Evolutionary conservation across 129 eudicot species (phyloP).

Genomic region (Erigeron canadensis): DNA sequence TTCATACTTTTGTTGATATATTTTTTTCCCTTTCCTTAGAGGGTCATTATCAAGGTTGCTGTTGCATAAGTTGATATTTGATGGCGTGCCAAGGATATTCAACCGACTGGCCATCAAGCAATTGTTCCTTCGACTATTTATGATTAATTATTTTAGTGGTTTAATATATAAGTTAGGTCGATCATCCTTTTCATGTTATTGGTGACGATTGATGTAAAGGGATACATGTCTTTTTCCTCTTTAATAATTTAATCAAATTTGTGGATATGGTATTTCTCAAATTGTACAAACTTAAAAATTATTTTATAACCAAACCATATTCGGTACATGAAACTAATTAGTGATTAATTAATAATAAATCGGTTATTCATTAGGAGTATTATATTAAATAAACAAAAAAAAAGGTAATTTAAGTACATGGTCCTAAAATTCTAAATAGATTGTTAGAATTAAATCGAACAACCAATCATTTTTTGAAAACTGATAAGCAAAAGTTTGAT

Average conservation of each 20-base stretch:
- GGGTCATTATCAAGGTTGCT: conserved; percentile 23
- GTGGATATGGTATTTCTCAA: conserved; percentile 1
- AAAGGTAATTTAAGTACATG: no score
- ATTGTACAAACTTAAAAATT: not conserved
- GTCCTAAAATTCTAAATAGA: no score
- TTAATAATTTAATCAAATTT: not conserved
- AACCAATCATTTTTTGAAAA: no score
- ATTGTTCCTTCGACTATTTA: not conserved
- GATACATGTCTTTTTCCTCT: conserved; percentile 10
- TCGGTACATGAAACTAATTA: not conserved
- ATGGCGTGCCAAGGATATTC: conserved; percentile 1
- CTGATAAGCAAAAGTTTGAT: no score
- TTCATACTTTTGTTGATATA: no score
- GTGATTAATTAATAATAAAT: no score
- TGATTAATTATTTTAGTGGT: not conserved
- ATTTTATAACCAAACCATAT: not conserved
- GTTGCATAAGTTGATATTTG: not conserved
- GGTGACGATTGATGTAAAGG: conserved; percentile 13
- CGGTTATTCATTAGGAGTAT: no score
- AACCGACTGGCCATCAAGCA: conserved; percentile 25
- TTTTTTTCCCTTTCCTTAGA: not conserved
- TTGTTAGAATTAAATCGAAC: no score
- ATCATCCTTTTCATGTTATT: conserved; percentile 20
- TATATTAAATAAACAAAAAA: no score
- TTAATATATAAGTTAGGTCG: conserved; percentile 16